Evolutionary conservation across 2,329 filamentous ascomycete species (phyloP).

Genomic region (Tolypocladium guangdongense): DNA sequence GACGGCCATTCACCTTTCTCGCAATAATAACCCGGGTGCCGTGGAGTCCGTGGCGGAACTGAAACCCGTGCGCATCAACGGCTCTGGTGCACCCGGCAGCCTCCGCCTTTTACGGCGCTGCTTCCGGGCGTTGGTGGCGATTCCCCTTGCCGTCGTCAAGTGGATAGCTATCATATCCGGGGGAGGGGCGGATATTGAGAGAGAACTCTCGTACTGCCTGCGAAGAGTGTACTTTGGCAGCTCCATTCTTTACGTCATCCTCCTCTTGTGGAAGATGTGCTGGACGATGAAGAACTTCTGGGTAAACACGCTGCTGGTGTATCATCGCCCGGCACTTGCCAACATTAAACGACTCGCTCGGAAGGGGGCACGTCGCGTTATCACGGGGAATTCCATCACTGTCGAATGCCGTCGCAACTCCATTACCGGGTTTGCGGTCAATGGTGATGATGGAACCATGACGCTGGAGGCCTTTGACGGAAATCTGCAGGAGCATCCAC

Average conservation of each 20-base stretch:
- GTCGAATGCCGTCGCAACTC: slow-evolving; percentile 18
- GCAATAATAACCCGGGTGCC: background rate
- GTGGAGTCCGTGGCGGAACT: slow-evolving; percentile 4
- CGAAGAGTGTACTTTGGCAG: slow-evolving; percentile 13
- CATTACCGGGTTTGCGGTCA: slow-evolving; percentile 19
- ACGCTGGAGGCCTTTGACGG: slow-evolving; percentile 19
- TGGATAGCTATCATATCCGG: slow-evolving; percentile 23
- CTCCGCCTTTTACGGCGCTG: slow-evolving; percentile 4
- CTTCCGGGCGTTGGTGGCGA: slow-evolving; percentile 7
- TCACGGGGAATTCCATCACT: slow-evolving; percentile 16
- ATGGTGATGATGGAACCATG: slow-evolving; percentile 14
- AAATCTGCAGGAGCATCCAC: slow-evolving; percentile 9
- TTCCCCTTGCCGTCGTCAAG: slow-evolving; percentile 17
- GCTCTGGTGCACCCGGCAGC: background rate
- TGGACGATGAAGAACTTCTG: slow-evolving; percentile 19
- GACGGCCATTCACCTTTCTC: background rate
- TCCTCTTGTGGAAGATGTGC: slow-evolving; percentile 21
- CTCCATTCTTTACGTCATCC: slow-evolving; percentile 12
- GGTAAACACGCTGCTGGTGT: slow-evolving; percentile 20
- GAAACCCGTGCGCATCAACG: background rate
- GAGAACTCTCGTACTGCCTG: slow-evolving; percentile 23
- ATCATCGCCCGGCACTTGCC: slow-evolving; percentile 19
- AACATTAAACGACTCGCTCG: slow-evolving; percentile 20
- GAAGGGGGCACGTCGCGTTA: slow-evolving; percentile 17
- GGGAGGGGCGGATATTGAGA: slow-evolving; percentile 22